Conservation (phyloP, 1,284 basidiomycete genomes). For the Ganoderma lucidum region DNA sequence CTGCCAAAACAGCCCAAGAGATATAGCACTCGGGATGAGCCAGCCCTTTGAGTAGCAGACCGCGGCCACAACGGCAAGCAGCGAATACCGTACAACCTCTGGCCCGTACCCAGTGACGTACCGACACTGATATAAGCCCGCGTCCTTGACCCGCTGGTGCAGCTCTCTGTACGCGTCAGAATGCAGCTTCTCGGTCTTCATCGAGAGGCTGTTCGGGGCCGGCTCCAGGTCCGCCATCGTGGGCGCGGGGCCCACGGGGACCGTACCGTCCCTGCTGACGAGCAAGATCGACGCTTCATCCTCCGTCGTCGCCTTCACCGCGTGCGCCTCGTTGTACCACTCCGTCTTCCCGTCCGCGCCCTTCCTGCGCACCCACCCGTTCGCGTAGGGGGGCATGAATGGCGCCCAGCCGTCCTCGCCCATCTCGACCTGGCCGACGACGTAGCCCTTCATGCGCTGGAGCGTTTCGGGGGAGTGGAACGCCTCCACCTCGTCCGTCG, state of each 20-base stretch:
- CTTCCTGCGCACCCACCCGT: conserved; percentile 75
- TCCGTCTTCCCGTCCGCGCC: conserved; percentile 50
- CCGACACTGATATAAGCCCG: conserved; percentile 87
- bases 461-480: conserved; percentile 84
- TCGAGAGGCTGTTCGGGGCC: conserved; percentile 61
- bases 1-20: conserved; percentile 92
- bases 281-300: conserved; percentile 71
- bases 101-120: conserved; percentile 91
- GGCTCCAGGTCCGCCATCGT: conserved; percentile 60
- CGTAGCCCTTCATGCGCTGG: conserved; percentile 70
- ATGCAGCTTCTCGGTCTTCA: conserved; percentile 72
- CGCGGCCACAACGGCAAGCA: conserved; percentile 68
- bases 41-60: conserved; percentile 72
- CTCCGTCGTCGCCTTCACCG: conserved; percentile 48
- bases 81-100: conserved; percentile 81
- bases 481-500: conserved; percentile 93
- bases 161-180: conserved; percentile 85
- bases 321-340: conserved; percentile 71
- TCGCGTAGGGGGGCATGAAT: conserved; percentile 88
- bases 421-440: conserved; percentile 77
- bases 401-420: conserved; percentile 75
- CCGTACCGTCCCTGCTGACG: conserved; percentile 45
- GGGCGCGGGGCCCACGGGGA: conserved; percentile 46
- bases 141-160: conserved; percentile 78
- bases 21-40: conserved; percentile 77